Evolutionary conservation across 441 rosid genomes (phyloP).

Genomic region (Euphorbia schlechtendalii): DNA sequence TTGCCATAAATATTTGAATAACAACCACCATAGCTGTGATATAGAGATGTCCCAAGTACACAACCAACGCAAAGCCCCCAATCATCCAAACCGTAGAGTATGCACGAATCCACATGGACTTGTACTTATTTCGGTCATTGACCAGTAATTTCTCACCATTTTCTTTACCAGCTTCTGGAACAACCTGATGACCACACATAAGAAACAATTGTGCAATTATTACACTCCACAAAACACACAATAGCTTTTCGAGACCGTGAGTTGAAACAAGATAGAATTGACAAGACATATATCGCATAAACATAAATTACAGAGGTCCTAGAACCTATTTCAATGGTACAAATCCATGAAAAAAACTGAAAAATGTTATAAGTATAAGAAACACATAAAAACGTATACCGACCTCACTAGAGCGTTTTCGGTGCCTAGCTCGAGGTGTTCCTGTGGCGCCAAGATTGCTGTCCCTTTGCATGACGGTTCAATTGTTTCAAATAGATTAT

Average conservation of each 20-base stretch:
- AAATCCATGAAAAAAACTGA: background rate
- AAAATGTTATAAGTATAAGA: background rate
- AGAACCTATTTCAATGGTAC: background rate
- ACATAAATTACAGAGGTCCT: background rate
- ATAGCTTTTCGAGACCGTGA: background rate
- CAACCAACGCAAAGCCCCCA: slow-evolving; percentile 62
- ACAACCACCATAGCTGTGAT: slow-evolving; percentile 92
- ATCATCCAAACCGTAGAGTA: slow-evolving; percentile 89
- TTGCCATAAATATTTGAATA: slow-evolving; percentile 83
- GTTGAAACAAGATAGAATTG: background rate
- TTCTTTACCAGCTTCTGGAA: slow-evolving; percentile 43
- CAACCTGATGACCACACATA: slow-evolving; percentile 33
- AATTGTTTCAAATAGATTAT: slow-evolving; percentile 14
- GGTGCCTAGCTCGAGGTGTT: slow-evolving; percentile 60
- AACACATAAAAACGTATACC: slow-evolving; percentile 13
- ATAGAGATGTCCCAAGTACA: slow-evolving; percentile 88
- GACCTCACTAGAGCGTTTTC: slow-evolving; percentile 67
- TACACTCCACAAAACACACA: background rate
- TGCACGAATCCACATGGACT: slow-evolving; percentile 61
- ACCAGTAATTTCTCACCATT: slow-evolving; percentile 67
- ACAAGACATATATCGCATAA: background rate
- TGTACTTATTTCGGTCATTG: slow-evolving; percentile 65
- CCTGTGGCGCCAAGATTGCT: too few relatives aligned
- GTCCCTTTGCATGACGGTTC: slow-evolving; percentile 6
- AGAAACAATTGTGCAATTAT: too few relatives aligned